Evolutionary conservation across 768 basidiomycete species (phyloP).

Genomic region (Phaeotremella fagi): DNA sequence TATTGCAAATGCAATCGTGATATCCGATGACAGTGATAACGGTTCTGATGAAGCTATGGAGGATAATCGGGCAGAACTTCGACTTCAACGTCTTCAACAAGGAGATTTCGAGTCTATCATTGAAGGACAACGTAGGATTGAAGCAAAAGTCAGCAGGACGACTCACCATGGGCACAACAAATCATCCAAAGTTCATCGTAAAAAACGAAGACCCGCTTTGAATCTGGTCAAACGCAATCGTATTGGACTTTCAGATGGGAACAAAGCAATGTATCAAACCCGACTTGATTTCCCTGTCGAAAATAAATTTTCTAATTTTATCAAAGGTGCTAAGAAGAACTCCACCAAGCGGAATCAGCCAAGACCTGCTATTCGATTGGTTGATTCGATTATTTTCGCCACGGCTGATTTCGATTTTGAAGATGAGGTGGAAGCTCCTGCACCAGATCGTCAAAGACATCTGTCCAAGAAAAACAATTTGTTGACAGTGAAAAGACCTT

Average conservation of each 20-base stretch:
- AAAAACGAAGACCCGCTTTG: conserved; percentile 10
- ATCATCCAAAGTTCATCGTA: background rate
- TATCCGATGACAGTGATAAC: conserved; percentile 14
- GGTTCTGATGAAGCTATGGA: conserved; percentile 30
- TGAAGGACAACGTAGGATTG: conserved; percentile 2
- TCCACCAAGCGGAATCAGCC: conserved; percentile 2
- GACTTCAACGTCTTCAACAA: conserved; percentile 29
- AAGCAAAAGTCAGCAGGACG: background rate
- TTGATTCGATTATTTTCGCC: conserved; percentile 43
- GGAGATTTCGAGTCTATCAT: conserved; percentile 40
- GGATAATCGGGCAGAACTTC: conserved; percentile 26
- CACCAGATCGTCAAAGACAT: too few species aligned
- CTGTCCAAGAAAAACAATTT: background rate
- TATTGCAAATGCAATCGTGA: conserved; percentile 8
- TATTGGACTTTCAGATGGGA: background rate
- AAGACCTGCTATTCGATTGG: conserved; percentile 33
- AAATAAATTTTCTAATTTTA: conserved; percentile 4
- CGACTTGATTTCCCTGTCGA: conserved; percentile 25
- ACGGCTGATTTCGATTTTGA: conserved; percentile 35
- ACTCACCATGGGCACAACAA: background rate
- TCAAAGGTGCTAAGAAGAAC: conserved; percentile 5
- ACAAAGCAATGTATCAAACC: conserved; percentile 12
- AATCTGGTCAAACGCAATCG: conserved; percentile 12
- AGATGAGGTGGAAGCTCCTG: background rate
- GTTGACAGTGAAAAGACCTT: too few species aligned